A percentile compares a stretch with the other conserved stretches of the same genome.
Evolutionary conservation across 148 eudicot genomes (phyloP).

Genomic region (Vaccinium macrocarpon): DNA sequence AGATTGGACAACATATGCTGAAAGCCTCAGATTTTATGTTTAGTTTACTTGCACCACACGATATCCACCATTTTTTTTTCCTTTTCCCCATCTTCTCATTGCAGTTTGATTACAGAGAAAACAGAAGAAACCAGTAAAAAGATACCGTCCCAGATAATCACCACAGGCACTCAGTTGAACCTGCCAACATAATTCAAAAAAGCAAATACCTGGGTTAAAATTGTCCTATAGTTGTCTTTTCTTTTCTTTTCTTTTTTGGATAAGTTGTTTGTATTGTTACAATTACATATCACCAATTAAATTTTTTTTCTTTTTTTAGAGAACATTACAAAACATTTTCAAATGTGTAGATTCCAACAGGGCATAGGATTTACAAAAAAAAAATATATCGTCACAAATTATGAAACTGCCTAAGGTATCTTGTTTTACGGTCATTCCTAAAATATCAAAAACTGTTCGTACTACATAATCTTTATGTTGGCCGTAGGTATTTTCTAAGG

Average conservation of each 20-base stretch:
- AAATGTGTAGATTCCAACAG: neutral
- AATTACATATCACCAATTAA: constrained; percentile 7
- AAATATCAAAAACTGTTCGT: neutral
- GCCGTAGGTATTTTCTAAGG: neutral
- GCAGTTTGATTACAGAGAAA: neutral
- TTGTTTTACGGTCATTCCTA: neutral
- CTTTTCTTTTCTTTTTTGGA: neutral
- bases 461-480: neutral
- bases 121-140: neutral
- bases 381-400: neutral
- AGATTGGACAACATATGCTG: neutral
- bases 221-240: neutral
- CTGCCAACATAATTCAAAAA: neutral
- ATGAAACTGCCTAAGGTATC: neutral
- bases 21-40: neutral
- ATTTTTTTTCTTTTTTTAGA: no score
- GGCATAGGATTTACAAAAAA: neutral
- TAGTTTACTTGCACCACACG: neutral
- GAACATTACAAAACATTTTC: no score
- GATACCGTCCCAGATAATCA: neutral
- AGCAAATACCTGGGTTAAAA: neutral
- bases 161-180: neutral
- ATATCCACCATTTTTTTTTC: neutral
- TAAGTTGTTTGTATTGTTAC: neutral
- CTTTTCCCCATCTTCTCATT: neutral